Evolutionary conservation across 2,329 filamentous ascomycete species (phyloP).

Genomic region (Colletotrichum sp.): DNA sequence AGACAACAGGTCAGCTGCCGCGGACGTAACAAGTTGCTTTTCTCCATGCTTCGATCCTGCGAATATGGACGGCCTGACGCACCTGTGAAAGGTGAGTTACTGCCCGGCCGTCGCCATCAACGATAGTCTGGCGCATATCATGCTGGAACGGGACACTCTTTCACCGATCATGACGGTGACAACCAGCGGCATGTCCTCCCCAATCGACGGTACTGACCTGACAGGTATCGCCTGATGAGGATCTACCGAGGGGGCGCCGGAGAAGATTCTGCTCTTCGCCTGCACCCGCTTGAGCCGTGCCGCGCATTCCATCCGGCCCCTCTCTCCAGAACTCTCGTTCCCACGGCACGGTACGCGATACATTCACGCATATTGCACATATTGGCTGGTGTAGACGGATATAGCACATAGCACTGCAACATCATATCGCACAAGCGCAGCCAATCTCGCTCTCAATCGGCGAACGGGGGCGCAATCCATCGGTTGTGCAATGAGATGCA

Average conservation of each 20-base stretch:
- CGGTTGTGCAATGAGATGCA: neutral
- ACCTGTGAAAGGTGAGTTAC: neutral
- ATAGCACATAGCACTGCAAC: neutral
- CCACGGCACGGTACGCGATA: neutral
- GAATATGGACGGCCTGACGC: neutral
- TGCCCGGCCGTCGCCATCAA: neutral
- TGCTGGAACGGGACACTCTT: neutral
- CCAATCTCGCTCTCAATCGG: neutral
- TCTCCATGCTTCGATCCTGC: neutral
- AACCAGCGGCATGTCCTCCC: neutral
- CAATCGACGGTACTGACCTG: neutral
- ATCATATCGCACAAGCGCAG: neutral
- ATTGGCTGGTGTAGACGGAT: neutral
- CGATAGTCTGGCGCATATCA: neutral
- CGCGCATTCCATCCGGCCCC: constrained; percentile 3
- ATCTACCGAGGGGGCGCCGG: neutral
- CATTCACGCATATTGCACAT: neutral
- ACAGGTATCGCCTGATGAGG: neutral
- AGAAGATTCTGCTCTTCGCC: neutral
- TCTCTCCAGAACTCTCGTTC: neutral
- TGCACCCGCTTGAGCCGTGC: constrained; percentile 10
- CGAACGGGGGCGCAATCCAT: neutral
- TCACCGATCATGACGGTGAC: neutral
- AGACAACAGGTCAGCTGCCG: neutral
- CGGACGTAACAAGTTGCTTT: neutral